Conservation (phyloP, 768 basidiomycete species). For the Candolleomyces aberdarensis region DNA sequence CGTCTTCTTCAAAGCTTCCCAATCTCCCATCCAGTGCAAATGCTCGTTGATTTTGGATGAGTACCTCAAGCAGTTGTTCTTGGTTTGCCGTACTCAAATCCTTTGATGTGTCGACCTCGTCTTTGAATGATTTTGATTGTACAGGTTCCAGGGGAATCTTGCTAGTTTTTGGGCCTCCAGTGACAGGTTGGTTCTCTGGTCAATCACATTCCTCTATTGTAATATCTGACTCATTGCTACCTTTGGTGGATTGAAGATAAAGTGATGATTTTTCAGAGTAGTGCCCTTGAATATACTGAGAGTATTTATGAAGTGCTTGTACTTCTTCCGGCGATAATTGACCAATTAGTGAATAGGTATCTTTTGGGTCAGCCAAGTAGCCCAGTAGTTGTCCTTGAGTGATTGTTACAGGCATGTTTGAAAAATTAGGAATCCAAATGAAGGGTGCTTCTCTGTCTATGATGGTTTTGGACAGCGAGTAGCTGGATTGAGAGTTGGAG, state of each 20-base stretch:
- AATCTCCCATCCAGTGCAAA: slow-evolving; percentile 30
- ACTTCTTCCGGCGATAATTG: background rate
- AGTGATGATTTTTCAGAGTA: no score
- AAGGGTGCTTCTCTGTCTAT: background rate
- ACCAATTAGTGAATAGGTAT: background rate
- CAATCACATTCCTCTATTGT: no score
- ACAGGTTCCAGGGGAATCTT: background rate
- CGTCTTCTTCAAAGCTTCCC: slow-evolving; percentile 21
- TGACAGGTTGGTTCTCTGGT: background rate
- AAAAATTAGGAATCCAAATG: background rate
- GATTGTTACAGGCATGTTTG: background rate
- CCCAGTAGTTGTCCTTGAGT: background rate
- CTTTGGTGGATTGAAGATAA: background rate
- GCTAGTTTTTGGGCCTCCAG: background rate
- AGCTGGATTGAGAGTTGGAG: no score
- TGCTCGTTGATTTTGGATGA: slow-evolving; percentile 13
- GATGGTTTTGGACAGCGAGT: no score
- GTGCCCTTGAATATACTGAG: background rate
- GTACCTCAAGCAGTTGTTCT: slow-evolving; percentile 12
- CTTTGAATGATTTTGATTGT: background rate
- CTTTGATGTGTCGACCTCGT: slow-evolving; percentile 8
- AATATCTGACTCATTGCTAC: background rate
- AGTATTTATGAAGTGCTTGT: background rate
- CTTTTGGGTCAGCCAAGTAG: background rate
- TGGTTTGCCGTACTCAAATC: background rate